A percentile compares a stretch with the other conserved stretches of the same genome.
Conservation (phyloP, 495 filamentous ascomycete genomes). For the Neurospora cerealis region DNA sequence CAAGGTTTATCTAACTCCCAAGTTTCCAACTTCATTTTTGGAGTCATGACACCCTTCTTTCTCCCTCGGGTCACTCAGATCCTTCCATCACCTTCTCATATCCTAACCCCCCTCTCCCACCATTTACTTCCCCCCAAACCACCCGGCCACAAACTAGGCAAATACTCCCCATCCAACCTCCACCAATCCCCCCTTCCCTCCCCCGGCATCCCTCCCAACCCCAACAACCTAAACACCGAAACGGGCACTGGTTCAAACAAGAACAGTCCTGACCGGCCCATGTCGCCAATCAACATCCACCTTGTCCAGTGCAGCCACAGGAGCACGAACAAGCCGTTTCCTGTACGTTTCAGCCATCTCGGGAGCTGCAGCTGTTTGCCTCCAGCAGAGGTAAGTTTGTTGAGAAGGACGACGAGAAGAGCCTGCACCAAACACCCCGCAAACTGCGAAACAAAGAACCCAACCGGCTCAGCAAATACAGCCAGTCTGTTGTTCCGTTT, state of each 20-base stretch:
- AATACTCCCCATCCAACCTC: conserved; percentile 40
- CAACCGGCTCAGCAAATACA: too few relatives aligned
- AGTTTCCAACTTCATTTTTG: not conserved
- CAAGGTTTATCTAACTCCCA: not conserved
- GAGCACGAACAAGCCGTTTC: conserved; percentile 43
- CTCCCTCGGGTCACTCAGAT: too few relatives aligned
- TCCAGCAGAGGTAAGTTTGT: too few relatives aligned
- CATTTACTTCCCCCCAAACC: too few relatives aligned
- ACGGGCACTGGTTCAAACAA: conserved; percentile 60
- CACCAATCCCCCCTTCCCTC: conserved; percentile 46
- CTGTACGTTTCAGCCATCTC: conserved; percentile 29
- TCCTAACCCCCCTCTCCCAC: too few relatives aligned
- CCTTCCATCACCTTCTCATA: too few relatives aligned
- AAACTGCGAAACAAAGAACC: too few relatives aligned
- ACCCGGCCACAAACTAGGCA: conserved; percentile 42
- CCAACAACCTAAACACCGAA: conserved; percentile 46
- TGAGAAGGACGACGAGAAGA: too few relatives aligned
- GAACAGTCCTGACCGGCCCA: conserved; percentile 51
- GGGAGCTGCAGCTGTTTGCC: conserved; percentile 6
- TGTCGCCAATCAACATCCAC: conserved; percentile 48
- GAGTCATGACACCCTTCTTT: not conserved
- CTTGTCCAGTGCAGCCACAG: conserved; percentile 51
- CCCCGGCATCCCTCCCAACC: conserved; percentile 30
- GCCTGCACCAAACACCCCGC: too few relatives aligned
- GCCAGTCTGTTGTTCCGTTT: too few relatives aligned